Evolutionary conservation across 768 basidiomycete genomes (phyloP).

Genomic region (Rubroboletus satanas): DNA sequence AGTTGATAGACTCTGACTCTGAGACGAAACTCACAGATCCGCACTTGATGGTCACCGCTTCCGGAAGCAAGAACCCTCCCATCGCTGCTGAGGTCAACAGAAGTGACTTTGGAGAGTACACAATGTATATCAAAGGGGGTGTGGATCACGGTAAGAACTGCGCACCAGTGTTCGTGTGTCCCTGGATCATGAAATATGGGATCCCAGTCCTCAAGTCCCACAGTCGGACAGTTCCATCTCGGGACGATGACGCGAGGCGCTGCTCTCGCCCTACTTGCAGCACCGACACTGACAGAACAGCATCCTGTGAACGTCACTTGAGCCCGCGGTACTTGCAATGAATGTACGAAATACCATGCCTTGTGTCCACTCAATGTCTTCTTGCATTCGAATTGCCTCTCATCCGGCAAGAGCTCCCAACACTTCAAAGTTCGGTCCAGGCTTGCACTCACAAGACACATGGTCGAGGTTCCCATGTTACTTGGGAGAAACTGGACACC

Average conservation of each 20-base stretch:
- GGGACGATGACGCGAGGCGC: constrained; percentile 36
- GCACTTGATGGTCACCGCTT: constrained; percentile 35
- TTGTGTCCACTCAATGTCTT: constrained; percentile 32
- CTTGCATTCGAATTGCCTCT: constrained; percentile 27
- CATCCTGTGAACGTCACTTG: constrained; percentile 21
- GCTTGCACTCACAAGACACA: constrained; percentile 30
- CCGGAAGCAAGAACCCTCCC: constrained; percentile 34
- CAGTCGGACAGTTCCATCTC: constrained; percentile 34
- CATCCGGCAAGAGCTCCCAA: constrained; percentile 41
- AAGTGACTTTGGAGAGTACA: constrained; percentile 28
- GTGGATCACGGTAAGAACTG: constrained; percentile 21
- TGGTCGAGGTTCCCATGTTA: constrained; percentile 23
- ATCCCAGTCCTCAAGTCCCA: constrained; percentile 35
- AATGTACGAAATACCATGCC: constrained; percentile 6
- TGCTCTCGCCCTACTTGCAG: constrained; percentile 33
- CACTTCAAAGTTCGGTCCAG: constrained; percentile 34
- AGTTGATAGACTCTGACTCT: constrained; percentile 11
- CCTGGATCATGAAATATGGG: constrained; percentile 35
- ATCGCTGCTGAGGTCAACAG: constrained; percentile 35
- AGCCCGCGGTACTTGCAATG: background rate
- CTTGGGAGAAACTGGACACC: constrained; percentile 30
- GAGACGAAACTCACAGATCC: constrained; percentile 33
- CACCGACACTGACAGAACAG: constrained; percentile 29
- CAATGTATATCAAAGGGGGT: constrained; percentile 9
- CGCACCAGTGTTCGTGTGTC: constrained; percentile 34